Percentiles rank a stretch among this genome's conserved stretches.
Evolutionary conservation across 495 filamentous ascomycete species (phyloP).

Genomic region (Talaromyces borbonicus): DNA sequence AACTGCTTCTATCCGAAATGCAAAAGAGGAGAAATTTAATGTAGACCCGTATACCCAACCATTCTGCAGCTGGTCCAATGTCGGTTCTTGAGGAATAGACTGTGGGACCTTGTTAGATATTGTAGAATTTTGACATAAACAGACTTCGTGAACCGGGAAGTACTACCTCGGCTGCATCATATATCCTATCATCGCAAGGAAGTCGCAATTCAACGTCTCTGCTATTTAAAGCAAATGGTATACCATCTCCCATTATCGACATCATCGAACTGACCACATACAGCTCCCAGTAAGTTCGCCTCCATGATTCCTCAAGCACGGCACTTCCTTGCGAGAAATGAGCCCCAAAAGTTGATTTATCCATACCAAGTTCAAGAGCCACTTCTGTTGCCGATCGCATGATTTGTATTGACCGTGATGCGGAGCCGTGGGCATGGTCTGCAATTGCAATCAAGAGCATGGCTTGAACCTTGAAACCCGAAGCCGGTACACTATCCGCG

Average conservation of each 20-base stretch:
- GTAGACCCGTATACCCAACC: background rate
- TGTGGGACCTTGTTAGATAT: too few relatives aligned
- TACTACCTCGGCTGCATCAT: background rate
- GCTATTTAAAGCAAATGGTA: too few relatives aligned
- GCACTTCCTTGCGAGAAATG: conserved; percentile 26
- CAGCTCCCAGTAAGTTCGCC: conserved; percentile 77
- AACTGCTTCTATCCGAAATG: conserved; percentile 39
- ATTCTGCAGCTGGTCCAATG: background rate
- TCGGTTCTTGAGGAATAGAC: background rate
- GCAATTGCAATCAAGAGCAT: conserved; percentile 58
- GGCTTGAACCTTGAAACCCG: conserved; percentile 63
- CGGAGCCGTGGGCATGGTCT: conserved; percentile 54
- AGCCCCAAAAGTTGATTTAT: conserved; percentile 38
- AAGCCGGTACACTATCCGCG: conserved; percentile 36
- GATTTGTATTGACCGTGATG: conserved; percentile 47
- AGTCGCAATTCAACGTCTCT: conserved; percentile 19
- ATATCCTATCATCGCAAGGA: conserved; percentile 15
- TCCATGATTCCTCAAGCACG: conserved; percentile 60
- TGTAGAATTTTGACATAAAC: too few relatives aligned
- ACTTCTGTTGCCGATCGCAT: conserved; percentile 52
- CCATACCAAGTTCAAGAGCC: conserved; percentile 59
- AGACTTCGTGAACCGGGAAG: too few relatives aligned
- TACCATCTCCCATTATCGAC: too few relatives aligned
- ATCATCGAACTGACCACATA: conserved; percentile 53
- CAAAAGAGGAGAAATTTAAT: conserved; percentile 15